phyloP scores from a whole-genome alignment of 108 stramenopile genomes.

The Pseudonitzschia pungens region DNA sequence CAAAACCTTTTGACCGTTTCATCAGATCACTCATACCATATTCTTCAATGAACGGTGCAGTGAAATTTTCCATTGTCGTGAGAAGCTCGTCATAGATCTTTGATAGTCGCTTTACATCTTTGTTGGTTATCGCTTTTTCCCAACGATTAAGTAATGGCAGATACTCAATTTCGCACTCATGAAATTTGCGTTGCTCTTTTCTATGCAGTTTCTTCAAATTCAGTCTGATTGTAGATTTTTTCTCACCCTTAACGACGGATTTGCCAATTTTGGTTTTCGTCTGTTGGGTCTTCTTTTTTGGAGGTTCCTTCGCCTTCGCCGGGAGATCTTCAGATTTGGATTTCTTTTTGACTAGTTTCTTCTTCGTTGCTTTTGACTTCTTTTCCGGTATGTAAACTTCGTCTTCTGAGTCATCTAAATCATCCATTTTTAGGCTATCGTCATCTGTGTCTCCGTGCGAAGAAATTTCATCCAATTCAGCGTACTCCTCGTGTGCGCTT shows the following conservation, averaged over 20 bases:
- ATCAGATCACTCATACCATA: constrained; percentile 29
- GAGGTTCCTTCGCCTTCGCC: constrained; percentile 8
- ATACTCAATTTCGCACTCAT: constrained; percentile 20
- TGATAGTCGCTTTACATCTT: constrained; percentile 13
- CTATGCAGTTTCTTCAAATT: neutral
- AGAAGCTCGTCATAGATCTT: constrained; percentile 23
- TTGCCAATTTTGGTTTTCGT: constrained; percentile 29
- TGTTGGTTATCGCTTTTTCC: constrained; percentile 23
- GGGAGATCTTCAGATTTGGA: neutral
- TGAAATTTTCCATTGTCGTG: constrained; percentile 11
- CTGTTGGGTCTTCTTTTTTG: constrained; percentile 28
- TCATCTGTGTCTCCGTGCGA: constrained; percentile 29
- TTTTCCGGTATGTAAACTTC: constrained; percentile 9
- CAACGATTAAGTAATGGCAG: constrained; percentile 12
- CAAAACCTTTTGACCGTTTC: constrained; percentile 36
- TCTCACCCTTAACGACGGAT: neutral
- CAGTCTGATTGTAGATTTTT: neutral
- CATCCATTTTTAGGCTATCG: constrained; percentile 22
- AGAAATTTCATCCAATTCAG: constrained; percentile 18
- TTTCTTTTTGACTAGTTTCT: constrained; percentile 11
- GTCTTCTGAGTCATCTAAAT: constrained; percentile 21
- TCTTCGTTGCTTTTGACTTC: constrained; percentile 16
- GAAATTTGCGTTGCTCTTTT: constrained; percentile 16
- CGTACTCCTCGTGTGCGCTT: constrained; percentile 21
- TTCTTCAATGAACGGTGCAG: constrained; percentile 27